phyloP scores from a whole-genome alignment of 306 rosid species.

The Trichosanthes cucumerina region DNA sequence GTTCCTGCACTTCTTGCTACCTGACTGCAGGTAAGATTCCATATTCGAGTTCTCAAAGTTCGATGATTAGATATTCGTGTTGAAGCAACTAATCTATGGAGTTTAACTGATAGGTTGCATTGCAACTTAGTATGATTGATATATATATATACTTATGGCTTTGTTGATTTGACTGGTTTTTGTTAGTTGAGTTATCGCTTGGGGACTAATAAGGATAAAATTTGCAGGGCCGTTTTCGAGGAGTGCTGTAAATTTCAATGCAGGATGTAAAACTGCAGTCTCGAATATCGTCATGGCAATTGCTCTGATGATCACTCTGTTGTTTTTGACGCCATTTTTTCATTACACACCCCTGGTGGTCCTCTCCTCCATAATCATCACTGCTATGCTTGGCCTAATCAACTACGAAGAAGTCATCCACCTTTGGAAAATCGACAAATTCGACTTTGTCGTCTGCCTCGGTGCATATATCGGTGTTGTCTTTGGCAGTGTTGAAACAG shows the following conservation, averaged over 20 bases:
- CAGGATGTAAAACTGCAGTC: conserved; percentile 40
- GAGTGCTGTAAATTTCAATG: conserved; percentile 40
- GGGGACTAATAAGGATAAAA: neutral
- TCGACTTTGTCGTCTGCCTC: conserved; percentile 27
- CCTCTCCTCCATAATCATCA: conserved; percentile 34
- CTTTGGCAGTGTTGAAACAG: conserved; percentile 34
- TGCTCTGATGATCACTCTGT: conserved; percentile 32
- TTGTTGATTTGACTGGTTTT: neutral
- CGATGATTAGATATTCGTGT: neutral
- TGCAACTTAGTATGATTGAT: neutral
- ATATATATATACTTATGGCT: neutral
- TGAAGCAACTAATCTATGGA: neutral
- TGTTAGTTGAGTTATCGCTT: neutral
- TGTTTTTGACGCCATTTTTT: conserved; percentile 39
- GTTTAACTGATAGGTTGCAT: neutral
- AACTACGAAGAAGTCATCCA: conserved; percentile 32
- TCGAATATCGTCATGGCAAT: conserved; percentile 37
- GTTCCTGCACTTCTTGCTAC: conserved; percentile 46
- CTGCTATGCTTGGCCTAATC: conserved; percentile 34
- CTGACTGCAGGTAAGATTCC: conserved; percentile 26
- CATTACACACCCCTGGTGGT: conserved; percentile 40
- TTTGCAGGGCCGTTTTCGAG: conserved; percentile 38
- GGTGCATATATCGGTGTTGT: conserved; percentile 31
- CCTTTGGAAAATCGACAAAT: conserved; percentile 40
- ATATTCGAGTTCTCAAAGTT: neutral